Evolutionary conservation across 352 stramenopile species (phyloP).

Genomic region (Phytopythium oedochilum): DNA sequence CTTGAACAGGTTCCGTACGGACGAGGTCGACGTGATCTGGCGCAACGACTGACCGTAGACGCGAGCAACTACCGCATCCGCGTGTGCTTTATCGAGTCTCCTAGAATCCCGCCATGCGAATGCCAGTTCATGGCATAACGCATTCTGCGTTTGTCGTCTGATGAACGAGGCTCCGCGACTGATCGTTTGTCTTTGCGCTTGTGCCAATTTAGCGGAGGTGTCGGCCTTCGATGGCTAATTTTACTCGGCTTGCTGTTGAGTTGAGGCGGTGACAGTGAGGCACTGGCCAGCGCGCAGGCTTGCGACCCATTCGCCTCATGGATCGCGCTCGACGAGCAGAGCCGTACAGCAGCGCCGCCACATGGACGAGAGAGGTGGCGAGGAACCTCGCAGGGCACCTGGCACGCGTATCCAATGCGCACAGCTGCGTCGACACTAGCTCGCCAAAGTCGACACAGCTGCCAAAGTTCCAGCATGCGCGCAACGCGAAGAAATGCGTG

Average conservation of each 20-base stretch:
- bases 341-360: slow-evolving; percentile 71
- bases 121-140: too few species aligned
- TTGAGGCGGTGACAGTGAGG: too few species aligned
- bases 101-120: too few species aligned
- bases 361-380: slow-evolving; percentile 71
- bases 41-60: slow-evolving; percentile 52
- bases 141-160: too few species aligned
- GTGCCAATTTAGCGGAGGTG: too few species aligned
- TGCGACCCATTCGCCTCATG: slow-evolving; percentile 30
- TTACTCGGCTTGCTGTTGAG: background rate
- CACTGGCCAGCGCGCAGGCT: too few species aligned
- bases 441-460: slow-evolving; percentile 53
- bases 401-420: slow-evolving; percentile 58
- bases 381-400: slow-evolving; percentile 66
- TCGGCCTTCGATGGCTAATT: background rate
- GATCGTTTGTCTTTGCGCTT: too few species aligned
- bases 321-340: slow-evolving; percentile 65
- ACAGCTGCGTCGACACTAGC: slow-evolving; percentile 67
- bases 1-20: slow-evolving; percentile 92
- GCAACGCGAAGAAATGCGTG: slow-evolving; percentile 31
- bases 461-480: slow-evolving; percentile 38
- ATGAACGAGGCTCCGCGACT: too few species aligned
- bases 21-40: slow-evolving; percentile 98
- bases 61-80: background rate
- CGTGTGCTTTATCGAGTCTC: too few species aligned